Percentiles rank a stretch among this genome's conserved stretches.
These are phyloP conservation scores for Cladosporium sp. DNA, from an alignment of 2,329 filamentous ascomycete species.

Conservation along the genomic window DNA sequence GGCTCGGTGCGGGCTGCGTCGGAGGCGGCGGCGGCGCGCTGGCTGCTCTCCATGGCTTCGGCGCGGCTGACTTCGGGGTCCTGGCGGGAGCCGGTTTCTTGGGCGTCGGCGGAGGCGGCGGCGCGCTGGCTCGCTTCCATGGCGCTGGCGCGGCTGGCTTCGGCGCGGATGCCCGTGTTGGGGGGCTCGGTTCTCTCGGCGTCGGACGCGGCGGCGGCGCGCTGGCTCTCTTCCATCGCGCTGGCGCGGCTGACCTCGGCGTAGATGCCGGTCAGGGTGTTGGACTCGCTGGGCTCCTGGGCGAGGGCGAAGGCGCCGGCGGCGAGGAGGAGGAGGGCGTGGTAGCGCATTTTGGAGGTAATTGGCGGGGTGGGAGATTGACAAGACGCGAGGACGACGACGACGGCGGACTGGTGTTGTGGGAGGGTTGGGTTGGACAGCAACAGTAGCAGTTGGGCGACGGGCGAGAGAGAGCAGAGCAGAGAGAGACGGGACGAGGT, in stretches of 20 bases:
- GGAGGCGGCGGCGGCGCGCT: neutral
- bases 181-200: neutral
- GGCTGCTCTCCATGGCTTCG: neutral
- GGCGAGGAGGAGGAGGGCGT: slow-evolving; percentile 11
- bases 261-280: slow-evolving; percentile 11
- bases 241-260: slow-evolving; percentile 7
- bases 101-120: neutral
- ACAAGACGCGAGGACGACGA: neutral
- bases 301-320: slow-evolving; percentile 12
- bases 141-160: slow-evolving; percentile 6
- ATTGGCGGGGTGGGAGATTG: neutral
- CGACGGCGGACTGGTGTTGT: slow-evolving; percentile 12
- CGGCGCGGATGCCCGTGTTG: slow-evolving; percentile 1
- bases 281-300: slow-evolving; percentile 6
- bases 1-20: neutral
- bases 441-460: slow-evolving; percentile 10
- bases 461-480: slow-evolving; percentile 3
- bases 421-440: slow-evolving; percentile 1
- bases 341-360: slow-evolving; percentile 11
- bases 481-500: neutral
- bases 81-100: neutral
- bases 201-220: neutral
- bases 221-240: slow-evolving; percentile 13
- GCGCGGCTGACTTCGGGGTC: slow-evolving; percentile 2
- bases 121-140: slow-evolving; percentile 9